phyloP scores from a whole-genome alignment of 352 stramenopile genomes.

The Globisporangium paddicum region DNA sequence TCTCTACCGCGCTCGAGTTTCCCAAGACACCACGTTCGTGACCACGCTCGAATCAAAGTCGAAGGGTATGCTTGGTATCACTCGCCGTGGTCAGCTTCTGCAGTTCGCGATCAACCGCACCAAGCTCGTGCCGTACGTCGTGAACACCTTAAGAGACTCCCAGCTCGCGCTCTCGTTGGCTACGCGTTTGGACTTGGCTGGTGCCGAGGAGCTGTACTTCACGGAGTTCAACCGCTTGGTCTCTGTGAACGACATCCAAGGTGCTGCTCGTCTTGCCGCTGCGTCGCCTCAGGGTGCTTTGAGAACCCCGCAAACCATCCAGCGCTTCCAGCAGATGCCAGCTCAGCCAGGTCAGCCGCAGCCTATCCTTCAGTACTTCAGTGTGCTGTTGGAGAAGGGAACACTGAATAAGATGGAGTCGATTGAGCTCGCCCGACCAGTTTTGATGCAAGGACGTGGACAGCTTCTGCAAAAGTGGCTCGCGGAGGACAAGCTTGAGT shows the following conservation, averaged over 20 bases:
- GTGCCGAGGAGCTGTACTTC: constrained; percentile 98
- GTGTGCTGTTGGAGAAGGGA: constrained; percentile 96
- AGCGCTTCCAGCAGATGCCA: constrained; percentile 98
- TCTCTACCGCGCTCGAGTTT: constrained; percentile 97
- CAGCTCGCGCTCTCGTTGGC: constrained; percentile 95
- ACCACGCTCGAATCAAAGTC: constrained; percentile 87
- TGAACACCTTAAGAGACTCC: constrained; percentile 97
- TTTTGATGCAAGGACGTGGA: constrained; percentile 96
- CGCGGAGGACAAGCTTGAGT: constrained; percentile 98
- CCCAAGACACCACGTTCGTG: constrained; percentile 98
- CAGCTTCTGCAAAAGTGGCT: constrained; percentile 99
- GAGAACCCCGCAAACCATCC: constrained; percentile 97
- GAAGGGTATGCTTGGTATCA: constrained; percentile 98
- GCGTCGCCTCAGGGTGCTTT: constrained; percentile 90
- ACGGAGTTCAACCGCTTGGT: constrained; percentile 97
- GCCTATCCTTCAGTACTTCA: constrained; percentile 99
- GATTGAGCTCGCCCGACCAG: constrained; percentile 97
- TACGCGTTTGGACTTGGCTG: constrained; percentile 95
- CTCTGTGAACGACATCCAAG: constrained; percentile 78
- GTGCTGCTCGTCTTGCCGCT: constrained; percentile 84
- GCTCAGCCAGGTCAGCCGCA: constrained; percentile 94
- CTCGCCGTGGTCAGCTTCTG: constrained; percentile 94
- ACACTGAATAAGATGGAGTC: constrained; percentile 99
- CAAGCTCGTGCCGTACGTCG: constrained; percentile 98
- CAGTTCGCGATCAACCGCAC: constrained; percentile 97